Evolutionary conservation across 2,329 filamentous ascomycete genomes (phyloP).

Genomic region (Talaromyces atroroseus): DNA sequence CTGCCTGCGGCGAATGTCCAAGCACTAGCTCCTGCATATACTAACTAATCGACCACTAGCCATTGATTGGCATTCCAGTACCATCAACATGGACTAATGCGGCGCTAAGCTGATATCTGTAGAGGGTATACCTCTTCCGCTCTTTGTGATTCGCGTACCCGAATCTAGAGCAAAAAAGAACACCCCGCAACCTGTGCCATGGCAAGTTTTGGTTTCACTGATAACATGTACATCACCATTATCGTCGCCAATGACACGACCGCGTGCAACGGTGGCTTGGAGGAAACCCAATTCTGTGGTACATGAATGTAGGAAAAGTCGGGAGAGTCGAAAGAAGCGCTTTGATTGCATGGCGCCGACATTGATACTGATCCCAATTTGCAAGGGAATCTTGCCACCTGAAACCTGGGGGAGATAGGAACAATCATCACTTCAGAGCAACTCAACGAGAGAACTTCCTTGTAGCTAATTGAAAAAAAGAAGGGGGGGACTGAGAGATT

Average conservation of each 20-base stretch:
- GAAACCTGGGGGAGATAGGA: not conserved
- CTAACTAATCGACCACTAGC: too few species aligned
- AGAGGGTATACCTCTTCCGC: too few species aligned
- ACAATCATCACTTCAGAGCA: too few species aligned
- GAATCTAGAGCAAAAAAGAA: not conserved
- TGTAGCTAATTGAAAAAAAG: too few species aligned
- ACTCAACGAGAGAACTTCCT: too few species aligned
- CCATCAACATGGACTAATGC: too few species aligned
- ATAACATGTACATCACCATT: not conserved
- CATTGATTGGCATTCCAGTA: too few species aligned
- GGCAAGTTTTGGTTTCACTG: not conserved
- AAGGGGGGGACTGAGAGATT: not conserved
- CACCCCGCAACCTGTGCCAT: not conserved
- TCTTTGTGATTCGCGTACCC: not conserved
- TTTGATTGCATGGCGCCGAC: not conserved
- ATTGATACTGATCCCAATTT: not conserved
- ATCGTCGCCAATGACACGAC: not conserved
- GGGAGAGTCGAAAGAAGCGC: not conserved
- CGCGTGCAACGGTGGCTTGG: not conserved
- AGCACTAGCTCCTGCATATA: not conserved
- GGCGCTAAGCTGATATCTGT: too few species aligned
- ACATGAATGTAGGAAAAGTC: too few species aligned
- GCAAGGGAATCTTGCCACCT: not conserved
- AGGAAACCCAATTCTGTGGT: not conserved
- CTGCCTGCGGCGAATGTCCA: not conserved